Conservation (phyloP, 352 stramenopile genomes). For the Phytophthora agathidicida region DNA sequence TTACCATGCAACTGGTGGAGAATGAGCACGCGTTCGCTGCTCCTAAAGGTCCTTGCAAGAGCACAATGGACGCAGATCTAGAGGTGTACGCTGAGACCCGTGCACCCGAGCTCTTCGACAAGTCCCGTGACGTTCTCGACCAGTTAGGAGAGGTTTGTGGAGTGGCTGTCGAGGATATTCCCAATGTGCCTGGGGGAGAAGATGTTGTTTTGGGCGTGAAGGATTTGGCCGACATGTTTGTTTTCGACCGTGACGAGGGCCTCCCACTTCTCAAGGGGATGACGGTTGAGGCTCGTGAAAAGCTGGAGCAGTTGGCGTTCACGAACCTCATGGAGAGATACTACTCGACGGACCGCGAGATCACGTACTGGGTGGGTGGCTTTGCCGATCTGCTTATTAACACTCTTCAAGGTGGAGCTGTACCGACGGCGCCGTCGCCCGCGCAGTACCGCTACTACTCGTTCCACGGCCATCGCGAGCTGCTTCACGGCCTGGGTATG, state of each 20-base stretch:
- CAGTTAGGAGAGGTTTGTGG: constrained; percentile 63
- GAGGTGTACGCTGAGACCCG: constrained; percentile 61
- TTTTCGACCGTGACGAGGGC: constrained; percentile 74
- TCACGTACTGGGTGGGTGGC: constrained; percentile 87
- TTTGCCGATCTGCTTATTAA: constrained; percentile 72
- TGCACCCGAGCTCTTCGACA: constrained; percentile 58
- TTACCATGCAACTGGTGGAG: constrained; percentile 85
- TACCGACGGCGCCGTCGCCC: constrained; percentile 49
- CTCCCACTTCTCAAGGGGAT: constrained; percentile 62
- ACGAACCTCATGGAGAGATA: constrained; percentile 88
- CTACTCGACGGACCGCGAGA: constrained; percentile 75
- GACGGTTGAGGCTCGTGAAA: constrained; percentile 50
- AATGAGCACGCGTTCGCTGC: constrained; percentile 89
- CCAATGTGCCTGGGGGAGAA: constrained; percentile 62
- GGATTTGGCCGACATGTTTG: constrained; percentile 86
- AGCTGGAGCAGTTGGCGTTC: constrained; percentile 77
- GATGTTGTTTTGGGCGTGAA: constrained; percentile 82
- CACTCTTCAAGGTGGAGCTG: constrained; percentile 61
- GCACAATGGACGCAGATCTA: constrained; percentile 56
- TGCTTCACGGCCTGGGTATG: constrained; percentile 79
- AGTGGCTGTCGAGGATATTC: constrained; percentile 61
- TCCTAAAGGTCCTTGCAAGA: constrained; percentile 75
- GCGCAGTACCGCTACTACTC: constrained; percentile 78
- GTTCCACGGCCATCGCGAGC: constrained; percentile 83
- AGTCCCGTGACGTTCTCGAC: constrained; percentile 63